These are phyloP conservation scores for Ustilago curta DNA, from an alignment of 1,284 basidiomycete genomes.

Conservation along the genomic window DNA sequence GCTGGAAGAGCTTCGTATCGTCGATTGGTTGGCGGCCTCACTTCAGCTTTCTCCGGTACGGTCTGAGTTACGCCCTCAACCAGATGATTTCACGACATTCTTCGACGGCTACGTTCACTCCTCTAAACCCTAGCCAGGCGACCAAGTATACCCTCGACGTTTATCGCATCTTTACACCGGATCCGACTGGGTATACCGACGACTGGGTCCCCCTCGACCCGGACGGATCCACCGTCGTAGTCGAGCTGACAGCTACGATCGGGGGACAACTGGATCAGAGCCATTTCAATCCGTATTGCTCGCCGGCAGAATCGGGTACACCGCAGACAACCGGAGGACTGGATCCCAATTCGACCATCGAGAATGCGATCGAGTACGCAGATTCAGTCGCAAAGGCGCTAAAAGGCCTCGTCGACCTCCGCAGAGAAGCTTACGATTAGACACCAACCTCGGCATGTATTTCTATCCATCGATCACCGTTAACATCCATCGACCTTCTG, in stretches of 20 bases:
- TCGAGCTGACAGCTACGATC: slow-evolving; percentile 31
- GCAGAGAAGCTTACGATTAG: slow-evolving; percentile 33
- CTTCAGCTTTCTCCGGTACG: slow-evolving; percentile 31
- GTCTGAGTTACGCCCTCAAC: slow-evolving; percentile 31
- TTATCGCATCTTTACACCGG: slow-evolving; percentile 46
- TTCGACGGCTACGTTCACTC: slow-evolving; percentile 7
- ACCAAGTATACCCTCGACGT: slow-evolving; percentile 36
- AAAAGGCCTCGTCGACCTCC: slow-evolving; percentile 39
- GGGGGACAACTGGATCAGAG: slow-evolving; percentile 37
- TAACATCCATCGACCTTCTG: too few species aligned
- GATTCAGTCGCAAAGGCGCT: slow-evolving; percentile 29
- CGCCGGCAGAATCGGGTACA: not conserved
- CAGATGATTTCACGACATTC: slow-evolving; percentile 13
- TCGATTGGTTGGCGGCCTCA: slow-evolving; percentile 45
- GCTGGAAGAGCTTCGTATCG: slow-evolving; percentile 45
- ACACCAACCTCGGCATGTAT: slow-evolving; percentile 4
- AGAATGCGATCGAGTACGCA: slow-evolving; percentile 34
- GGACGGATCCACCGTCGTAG: slow-evolving; percentile 32
- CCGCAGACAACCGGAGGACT: slow-evolving; percentile 12
- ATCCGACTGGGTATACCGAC: slow-evolving; percentile 32
- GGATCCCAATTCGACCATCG: slow-evolving; percentile 36
- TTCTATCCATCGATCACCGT: slow-evolving; percentile 10
- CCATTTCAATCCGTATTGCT: slow-evolving; percentile 35
- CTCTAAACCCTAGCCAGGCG: slow-evolving; percentile 21
- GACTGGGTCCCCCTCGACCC: slow-evolving; percentile 49